These are phyloP conservation scores for Aureobasidium sp. DNA, from an alignment of 2,329 filamentous ascomycete species.

Conservation along the genomic window DNA sequence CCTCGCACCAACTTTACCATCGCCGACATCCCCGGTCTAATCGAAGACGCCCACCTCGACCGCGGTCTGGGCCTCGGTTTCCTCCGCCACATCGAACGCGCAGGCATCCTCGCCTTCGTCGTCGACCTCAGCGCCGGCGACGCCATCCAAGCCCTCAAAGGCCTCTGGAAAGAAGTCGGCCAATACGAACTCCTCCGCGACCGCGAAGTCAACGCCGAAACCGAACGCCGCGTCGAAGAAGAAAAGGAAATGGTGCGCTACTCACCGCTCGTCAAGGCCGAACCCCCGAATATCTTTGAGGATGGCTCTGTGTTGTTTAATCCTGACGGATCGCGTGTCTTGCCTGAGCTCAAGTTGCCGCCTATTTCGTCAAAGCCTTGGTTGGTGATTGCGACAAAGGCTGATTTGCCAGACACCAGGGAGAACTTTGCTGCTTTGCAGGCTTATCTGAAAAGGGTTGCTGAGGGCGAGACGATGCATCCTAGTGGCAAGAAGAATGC, in stretches of 20 bases:
- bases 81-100: constrained; percentile 87
- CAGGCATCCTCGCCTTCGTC: constrained; percentile 87
- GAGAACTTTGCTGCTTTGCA: constrained; percentile 66
- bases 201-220: constrained; percentile 59
- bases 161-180: constrained; percentile 84
- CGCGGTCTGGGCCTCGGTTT: constrained; percentile 87
- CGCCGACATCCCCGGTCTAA: constrained; percentile 90
- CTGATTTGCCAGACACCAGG: constrained; percentile 71
- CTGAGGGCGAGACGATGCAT: constrained; percentile 57
- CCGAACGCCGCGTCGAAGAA: constrained; percentile 51
- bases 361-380: constrained; percentile 90
- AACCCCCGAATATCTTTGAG: constrained; percentile 8
- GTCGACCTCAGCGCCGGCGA: constrained; percentile 76
- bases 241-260: constrained; percentile 36
- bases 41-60: constrained; percentile 88
- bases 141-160: constrained; percentile 68
- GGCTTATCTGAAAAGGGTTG: constrained; percentile 62
- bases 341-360: constrained; percentile 48
- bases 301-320: constrained; percentile 23
- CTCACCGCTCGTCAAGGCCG: constrained; percentile 2
- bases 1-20: constrained; percentile 78
- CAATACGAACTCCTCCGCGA: constrained; percentile 79
- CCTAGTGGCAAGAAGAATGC: constrained; percentile 63
- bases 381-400: constrained; percentile 94
- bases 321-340: constrained; percentile 21